Evolutionary conservation across 148 eudicot species (phyloP).

Genomic region (Dysphania ambrosioides): DNA sequence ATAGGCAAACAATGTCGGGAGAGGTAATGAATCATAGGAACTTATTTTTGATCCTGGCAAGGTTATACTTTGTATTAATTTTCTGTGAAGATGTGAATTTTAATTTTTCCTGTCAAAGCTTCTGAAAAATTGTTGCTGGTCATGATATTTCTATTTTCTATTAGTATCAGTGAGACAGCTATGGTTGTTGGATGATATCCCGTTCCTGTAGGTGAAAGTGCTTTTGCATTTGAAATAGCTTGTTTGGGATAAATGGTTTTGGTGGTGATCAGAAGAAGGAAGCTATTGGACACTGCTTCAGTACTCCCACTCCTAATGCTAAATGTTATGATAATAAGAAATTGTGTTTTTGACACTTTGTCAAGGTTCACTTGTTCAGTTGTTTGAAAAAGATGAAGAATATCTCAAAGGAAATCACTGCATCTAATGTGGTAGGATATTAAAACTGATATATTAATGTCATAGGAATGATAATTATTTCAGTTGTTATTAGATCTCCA

Average conservation of each 20-base stretch:
- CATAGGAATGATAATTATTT: not conserved
- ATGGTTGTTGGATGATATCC: not conserved
- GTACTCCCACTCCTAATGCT: not conserved
- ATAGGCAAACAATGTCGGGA: conserved; percentile 96
- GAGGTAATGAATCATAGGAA: conserved; percentile 40
- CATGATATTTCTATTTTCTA: not conserved
- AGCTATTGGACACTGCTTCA: not conserved
- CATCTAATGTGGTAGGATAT: not conserved
- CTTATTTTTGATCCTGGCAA: not conserved
- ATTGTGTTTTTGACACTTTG: too few relatives aligned
- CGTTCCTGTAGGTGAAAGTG: not conserved
- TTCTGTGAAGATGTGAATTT: not conserved
- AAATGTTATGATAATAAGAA: not conserved
- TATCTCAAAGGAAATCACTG: not conserved
- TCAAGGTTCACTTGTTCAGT: not conserved
- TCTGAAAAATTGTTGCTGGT: not conserved
- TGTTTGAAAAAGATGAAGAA: too few relatives aligned
- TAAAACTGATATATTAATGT: too few relatives aligned
- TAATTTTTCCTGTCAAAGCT: not conserved
- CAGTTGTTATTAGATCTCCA: not conserved
- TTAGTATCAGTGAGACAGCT: not conserved
- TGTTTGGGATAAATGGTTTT: not conserved
- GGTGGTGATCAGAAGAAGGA: not conserved
- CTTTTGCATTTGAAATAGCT: not conserved
- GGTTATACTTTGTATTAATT: not conserved